These are phyloP conservation scores for Auricularia cornea DNA, from an alignment of 768 basidiomycete species.

Conservation along the genomic window DNA sequence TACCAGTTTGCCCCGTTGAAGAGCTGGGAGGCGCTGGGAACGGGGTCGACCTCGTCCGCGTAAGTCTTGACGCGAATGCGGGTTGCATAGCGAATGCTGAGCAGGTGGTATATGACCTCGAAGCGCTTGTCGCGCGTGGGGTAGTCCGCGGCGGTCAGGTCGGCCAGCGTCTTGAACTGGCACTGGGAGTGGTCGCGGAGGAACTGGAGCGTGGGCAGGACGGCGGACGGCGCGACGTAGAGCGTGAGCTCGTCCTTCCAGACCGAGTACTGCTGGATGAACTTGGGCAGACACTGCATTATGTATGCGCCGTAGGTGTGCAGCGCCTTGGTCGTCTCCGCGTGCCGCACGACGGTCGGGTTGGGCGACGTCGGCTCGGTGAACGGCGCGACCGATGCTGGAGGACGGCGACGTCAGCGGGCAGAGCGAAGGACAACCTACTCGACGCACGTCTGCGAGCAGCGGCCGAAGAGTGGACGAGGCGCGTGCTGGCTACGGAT, in stretches of 20 bases:
- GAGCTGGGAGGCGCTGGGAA: conserved; percentile 71
- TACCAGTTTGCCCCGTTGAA: conserved; percentile 95
- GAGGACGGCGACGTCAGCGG: not conserved
- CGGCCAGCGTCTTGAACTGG: conserved; percentile 88
- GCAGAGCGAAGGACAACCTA: too few relatives aligned
- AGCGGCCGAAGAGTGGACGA: not conserved
- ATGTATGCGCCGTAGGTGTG: conserved; percentile 93
- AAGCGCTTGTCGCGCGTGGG: conserved; percentile 90
- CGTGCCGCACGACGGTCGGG: conserved; percentile 63
- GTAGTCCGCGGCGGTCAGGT: conserved; percentile 92
- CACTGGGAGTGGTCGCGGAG: conserved; percentile 92
- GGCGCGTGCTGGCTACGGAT: not conserved
- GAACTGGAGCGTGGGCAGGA: conserved; percentile 83
- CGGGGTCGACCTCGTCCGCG: conserved; percentile 83
- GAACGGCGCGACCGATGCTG: conserved; percentile 53
- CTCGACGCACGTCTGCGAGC: not conserved
- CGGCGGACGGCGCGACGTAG: conserved; percentile 72
- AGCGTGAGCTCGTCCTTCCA: conserved; percentile 92
- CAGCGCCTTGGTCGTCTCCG: conserved; percentile 64
- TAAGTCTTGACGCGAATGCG: conserved; percentile 97
- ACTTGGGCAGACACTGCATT: conserved; percentile 89
- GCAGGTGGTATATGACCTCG: conserved; percentile 92
- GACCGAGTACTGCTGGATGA: conserved; percentile 95
- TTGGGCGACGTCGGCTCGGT: conserved; percentile 84
- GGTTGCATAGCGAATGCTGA: conserved; percentile 70